Evolutionary conservation across 768 basidiomycete genomes (phyloP).

Genomic region (Boletus pseudo-olivaceus): DNA sequence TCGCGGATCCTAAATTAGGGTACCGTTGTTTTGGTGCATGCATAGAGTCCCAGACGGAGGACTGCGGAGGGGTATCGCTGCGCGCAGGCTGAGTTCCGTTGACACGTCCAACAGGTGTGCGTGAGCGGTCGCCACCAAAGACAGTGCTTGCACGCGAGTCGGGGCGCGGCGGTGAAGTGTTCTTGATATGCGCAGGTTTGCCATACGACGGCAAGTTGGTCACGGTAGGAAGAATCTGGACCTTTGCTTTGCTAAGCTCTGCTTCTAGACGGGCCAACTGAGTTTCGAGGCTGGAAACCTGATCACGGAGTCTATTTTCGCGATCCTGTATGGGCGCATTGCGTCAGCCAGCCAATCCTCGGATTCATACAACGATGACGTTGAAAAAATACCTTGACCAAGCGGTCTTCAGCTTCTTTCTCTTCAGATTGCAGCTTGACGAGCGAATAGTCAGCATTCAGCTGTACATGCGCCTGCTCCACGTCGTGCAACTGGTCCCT

Average conservation of each 20-base stretch:
- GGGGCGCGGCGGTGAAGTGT: conserved; percentile 54
- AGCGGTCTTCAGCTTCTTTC: conserved; percentile 64
- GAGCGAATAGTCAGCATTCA: conserved; percentile 69
- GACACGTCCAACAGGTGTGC: conserved; percentile 46
- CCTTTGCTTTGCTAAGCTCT: conserved; percentile 52
- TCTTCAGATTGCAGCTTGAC: conserved; percentile 73
- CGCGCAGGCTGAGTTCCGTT: conserved; percentile 30
- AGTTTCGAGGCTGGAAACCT: conserved; percentile 58
- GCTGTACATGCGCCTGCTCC: conserved; percentile 60
- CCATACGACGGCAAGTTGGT: conserved; percentile 37
- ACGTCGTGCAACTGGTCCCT: conserved; percentile 62
- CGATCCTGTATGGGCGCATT: conserved; percentile 49
- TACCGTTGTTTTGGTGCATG: conserved; percentile 42
- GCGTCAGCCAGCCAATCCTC: conserved; percentile 2
- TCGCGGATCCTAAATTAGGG: conserved; percentile 12
- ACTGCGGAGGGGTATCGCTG: conserved; percentile 46
- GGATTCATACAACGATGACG: neutral
- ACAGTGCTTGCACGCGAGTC: conserved; percentile 71
- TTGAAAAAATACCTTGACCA: conserved; percentile 52
- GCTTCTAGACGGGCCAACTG: conserved; percentile 55
- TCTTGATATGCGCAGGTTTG: conserved; percentile 32
- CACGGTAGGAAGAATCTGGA: conserved; percentile 25
- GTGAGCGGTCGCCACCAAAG: conserved; percentile 48
- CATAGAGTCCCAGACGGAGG: conserved; percentile 75
- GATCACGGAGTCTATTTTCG: conserved; percentile 64